phyloP scores from a whole-genome alignment of 2,329 filamentous ascomycete species.

The Diaporthe aspalathi region DNA sequence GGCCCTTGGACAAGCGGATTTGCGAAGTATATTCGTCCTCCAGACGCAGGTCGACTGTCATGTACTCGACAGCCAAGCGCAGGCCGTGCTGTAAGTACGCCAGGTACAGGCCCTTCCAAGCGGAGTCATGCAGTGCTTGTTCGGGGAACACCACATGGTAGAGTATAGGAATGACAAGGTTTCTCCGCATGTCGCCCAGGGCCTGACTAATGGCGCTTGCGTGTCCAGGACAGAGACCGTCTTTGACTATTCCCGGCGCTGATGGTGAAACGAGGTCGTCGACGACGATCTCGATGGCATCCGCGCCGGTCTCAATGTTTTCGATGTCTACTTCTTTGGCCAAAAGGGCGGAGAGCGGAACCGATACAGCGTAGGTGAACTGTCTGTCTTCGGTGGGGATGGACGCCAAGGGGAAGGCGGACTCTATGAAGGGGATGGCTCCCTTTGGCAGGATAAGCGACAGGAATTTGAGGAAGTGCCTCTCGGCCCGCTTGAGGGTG shows the following conservation, averaged over 20 bases:
- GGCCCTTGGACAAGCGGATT: conserved; percentile 63
- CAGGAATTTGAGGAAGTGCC: conserved; percentile 77
- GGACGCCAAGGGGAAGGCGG: conserved; percentile 73
- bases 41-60: conserved; percentile 70
- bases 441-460: conserved; percentile 68
- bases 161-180: conserved; percentile 70
- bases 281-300: conserved; percentile 73
- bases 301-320: conserved; percentile 72
- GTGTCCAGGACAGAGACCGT: conserved; percentile 47
- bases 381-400: conserved; percentile 69
- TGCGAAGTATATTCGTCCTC: conserved; percentile 62
- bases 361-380: conserved; percentile 75
- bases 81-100: conserved; percentile 70
- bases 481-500: conserved; percentile 74
- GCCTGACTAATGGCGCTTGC: conserved; percentile 66
- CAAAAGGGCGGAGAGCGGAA: conserved; percentile 69
- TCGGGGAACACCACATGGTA: conserved; percentile 60
- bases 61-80: conserved; percentile 71
- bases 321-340: conserved; percentile 68
- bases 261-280: conserved; percentile 50
- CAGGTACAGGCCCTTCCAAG: conserved; percentile 57
- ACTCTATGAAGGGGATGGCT: conserved; percentile 69
- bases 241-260: conserved; percentile 34
- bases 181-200: conserved; percentile 70
- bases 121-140: conserved; percentile 42